phyloP scores from a whole-genome alignment of 2,329 filamentous ascomycete genomes.

The Cladosporium sp. region DNA sequence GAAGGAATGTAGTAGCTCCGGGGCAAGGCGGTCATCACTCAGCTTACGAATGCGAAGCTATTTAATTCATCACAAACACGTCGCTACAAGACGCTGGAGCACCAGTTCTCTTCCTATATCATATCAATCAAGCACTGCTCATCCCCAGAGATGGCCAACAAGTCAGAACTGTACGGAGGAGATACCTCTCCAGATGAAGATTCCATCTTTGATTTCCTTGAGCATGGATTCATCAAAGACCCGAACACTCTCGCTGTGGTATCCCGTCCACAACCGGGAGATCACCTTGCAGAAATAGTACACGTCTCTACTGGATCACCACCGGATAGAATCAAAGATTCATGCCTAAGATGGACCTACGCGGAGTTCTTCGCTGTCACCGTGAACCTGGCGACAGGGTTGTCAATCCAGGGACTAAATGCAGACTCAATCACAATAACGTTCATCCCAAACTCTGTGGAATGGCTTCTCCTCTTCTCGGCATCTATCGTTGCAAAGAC shows the following conservation, averaged over 20 bases:
- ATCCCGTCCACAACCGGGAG: background rate
- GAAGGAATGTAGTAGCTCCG: background rate
- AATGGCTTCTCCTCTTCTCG: conserved; percentile 23
- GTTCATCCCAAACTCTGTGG: conserved; percentile 23
- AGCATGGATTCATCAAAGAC: background rate
- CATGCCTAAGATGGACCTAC: conserved; percentile 23
- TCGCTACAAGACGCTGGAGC: background rate
- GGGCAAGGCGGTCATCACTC: background rate
- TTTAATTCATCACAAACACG: background rate
- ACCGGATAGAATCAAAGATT: background rate
- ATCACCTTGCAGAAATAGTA: background rate
- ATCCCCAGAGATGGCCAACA: background rate
- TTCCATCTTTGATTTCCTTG: background rate
- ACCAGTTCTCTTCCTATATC: background rate
- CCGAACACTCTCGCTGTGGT: background rate
- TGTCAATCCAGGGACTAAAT: conserved; percentile 16
- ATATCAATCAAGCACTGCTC: background rate
- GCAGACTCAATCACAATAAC: conserved; percentile 23
- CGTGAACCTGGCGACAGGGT: conserved; percentile 17
- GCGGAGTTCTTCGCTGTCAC: conserved; percentile 20
- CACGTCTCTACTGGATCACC: background rate
- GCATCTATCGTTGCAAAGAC: conserved; percentile 17
- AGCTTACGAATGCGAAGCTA: background rate
- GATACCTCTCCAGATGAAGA: background rate
- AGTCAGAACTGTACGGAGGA: background rate